Percentiles rank a stretch among this genome's conserved stretches.
Conservation (phyloP, 2,329 filamentous ascomycete genomes). For the Tolypocladium ophioglossoides region DNA sequence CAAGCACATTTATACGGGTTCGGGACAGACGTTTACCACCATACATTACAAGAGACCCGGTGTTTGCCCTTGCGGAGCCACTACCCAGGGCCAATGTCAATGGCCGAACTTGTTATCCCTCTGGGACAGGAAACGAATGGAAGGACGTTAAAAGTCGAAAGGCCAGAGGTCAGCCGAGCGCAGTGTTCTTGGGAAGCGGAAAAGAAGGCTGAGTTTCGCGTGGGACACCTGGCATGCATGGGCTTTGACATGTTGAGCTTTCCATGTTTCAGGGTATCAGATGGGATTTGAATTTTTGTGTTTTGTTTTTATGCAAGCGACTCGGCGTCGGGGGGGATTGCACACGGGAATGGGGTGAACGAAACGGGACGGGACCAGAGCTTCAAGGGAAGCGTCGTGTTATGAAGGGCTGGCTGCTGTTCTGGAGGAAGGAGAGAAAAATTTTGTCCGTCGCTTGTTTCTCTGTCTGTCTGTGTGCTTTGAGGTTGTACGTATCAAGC, state of each 20-base stretch:
- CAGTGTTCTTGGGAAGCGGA: not conserved
- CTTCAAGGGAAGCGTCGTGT: not conserved
- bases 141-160: not conserved
- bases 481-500: not conserved
- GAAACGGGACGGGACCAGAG: not conserved
- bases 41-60: not conserved
- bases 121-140: not conserved
- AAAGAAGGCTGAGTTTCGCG: not conserved
- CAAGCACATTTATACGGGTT: not conserved
- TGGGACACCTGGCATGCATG: not conserved
- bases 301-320: not conserved
- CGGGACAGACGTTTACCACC: not conserved
- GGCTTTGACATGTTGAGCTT: not conserved
- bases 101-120: not conserved
- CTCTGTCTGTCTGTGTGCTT: not conserved
- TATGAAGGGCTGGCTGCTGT: not conserved
- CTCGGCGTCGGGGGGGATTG: not conserved
- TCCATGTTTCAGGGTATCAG: constrained; percentile 1
- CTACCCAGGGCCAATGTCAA: not conserved
- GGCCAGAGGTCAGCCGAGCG: not conserved
- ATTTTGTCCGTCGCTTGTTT: not conserved
- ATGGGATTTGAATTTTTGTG: not conserved
- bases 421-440: not conserved
- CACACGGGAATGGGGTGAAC: not conserved
- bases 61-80: not conserved